Evolutionary conservation across 2,329 filamentous ascomycete genomes (phyloP).

Genomic region (Dothidotthia symphoricarpi): DNA sequence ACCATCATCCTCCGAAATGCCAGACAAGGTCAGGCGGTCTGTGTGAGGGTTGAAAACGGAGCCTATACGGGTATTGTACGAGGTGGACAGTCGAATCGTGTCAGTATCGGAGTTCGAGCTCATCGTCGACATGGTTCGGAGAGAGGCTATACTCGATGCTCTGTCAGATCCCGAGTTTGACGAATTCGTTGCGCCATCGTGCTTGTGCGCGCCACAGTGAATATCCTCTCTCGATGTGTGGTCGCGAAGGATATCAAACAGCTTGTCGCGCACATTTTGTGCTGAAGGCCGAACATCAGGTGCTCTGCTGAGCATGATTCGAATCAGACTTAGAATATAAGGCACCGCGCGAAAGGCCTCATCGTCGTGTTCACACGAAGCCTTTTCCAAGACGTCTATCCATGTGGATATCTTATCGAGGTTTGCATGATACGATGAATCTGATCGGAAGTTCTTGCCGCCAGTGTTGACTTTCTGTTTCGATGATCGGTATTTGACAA

Average conservation of each 20-base stretch:
- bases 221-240: conserved; percentile 34
- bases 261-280: conserved; percentile 42
- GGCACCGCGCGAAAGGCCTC: conserved; percentile 43
- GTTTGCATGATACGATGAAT: conserved; percentile 72
- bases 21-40: conserved; percentile 31
- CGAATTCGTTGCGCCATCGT: conserved; percentile 28
- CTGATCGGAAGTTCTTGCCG: conserved; percentile 57
- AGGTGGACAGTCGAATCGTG: conserved; percentile 29
- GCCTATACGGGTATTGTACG: conserved; percentile 23
- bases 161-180: conserved; percentile 28
- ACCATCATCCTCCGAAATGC: conserved; percentile 32
- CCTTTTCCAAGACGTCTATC: conserved; percentile 62
- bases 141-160: conserved; percentile 29
- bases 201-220: conserved; percentile 37
- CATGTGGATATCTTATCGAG: conserved; percentile 66
- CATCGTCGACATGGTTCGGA: conserved; percentile 31
- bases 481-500: conserved; percentile 63
- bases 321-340: conserved; percentile 43
- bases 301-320: conserved; percentile 45
- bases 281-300: conserved; percentile 45
- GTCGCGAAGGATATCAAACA: conserved; percentile 33
- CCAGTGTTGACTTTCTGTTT: conserved; percentile 56
- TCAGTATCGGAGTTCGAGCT: conserved; percentile 31
- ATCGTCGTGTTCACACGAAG: conserved; percentile 48
- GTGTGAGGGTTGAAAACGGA: conserved; percentile 35